Evolutionary conservation across 768 basidiomycete genomes (phyloP).

Genomic region (Crepidotus variabilis): DNA sequence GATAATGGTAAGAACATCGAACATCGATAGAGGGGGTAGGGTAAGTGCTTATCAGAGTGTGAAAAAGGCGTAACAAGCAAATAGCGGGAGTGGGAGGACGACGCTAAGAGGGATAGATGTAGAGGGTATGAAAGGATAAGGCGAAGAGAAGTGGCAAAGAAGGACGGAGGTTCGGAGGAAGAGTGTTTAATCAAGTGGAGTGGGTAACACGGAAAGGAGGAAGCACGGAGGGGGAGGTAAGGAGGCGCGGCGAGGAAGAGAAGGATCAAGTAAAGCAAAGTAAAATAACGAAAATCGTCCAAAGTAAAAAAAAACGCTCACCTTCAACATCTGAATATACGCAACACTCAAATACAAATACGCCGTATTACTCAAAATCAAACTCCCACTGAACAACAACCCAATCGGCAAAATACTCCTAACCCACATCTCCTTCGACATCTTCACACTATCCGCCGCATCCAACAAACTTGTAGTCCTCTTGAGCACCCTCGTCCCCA

Average conservation of each 20-base stretch:
- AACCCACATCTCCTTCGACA: slow-evolving; percentile 76
- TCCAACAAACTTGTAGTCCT: slow-evolving; percentile 81
- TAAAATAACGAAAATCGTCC: no score
- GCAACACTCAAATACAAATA: slow-evolving; percentile 89
- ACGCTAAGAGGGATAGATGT: not conserved
- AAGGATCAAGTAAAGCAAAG: not conserved
- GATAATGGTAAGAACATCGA: no score
- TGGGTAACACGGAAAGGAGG: no score
- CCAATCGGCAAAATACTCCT: slow-evolving; percentile 92
- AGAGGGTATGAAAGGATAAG: not conserved
- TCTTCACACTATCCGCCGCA: slow-evolving; percentile 71
- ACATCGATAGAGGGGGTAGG: no score
- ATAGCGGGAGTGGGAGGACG: no score
- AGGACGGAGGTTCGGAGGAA: not conserved
- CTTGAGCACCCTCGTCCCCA: slow-evolving; percentile 83
- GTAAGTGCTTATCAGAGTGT: no score
- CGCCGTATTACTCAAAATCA: slow-evolving; percentile 88
- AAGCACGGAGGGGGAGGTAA: no score
- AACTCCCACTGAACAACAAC: slow-evolving; percentile 86
- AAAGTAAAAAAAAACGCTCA: slow-evolving; percentile 21
- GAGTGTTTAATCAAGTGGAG: no score
- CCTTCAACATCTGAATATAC: slow-evolving; percentile 98
- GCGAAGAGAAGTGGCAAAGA: not conserved
- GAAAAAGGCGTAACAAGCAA: no score
- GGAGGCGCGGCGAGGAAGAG: no score